These are phyloP conservation scores for Cyclotella kingstonii DNA, from an alignment of 108 stramenopile species.

Conservation along the genomic window DNA sequence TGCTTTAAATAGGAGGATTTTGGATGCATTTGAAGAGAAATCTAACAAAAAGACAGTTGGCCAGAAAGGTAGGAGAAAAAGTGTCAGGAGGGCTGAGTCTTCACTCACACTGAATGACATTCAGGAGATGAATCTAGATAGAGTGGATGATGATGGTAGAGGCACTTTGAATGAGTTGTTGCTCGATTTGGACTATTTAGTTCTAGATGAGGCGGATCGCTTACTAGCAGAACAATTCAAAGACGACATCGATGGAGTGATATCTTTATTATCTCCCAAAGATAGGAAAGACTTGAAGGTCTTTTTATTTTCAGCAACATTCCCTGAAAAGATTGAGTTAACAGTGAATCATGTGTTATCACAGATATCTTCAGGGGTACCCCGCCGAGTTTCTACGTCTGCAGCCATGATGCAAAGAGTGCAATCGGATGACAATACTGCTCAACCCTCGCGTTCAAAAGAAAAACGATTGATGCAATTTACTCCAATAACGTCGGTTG, in stretches of 20 bases:
- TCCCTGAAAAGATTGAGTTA: constrained; percentile 87
- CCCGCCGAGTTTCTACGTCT: constrained; percentile 59
- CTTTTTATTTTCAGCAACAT: constrained; percentile 90
- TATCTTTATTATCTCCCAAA: constrained; percentile 50
- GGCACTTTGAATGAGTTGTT: constrained; percentile 53
- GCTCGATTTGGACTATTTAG: constrained; percentile 59
- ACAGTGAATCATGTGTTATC: constrained; percentile 77
- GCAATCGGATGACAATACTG: constrained; percentile 33
- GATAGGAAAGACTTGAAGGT: constrained; percentile 37
- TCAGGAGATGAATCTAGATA: constrained; percentile 52
- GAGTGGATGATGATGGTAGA: constrained; percentile 56
- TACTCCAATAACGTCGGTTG: constrained; percentile 31
- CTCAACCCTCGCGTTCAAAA: constrained; percentile 19
- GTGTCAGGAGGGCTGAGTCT: constrained; percentile 8
- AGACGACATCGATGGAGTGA: constrained; percentile 67
- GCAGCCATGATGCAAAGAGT: constrained; percentile 43
- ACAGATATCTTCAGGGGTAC: constrained; percentile 54
- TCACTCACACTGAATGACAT: constrained; percentile 56
- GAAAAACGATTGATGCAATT: constrained; percentile 33
- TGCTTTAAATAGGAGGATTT: constrained; percentile 59
- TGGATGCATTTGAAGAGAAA: constrained; percentile 58
- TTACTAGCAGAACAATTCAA: constrained; percentile 77
- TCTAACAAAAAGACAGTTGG: constrained; percentile 4
- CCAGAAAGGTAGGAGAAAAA: constrained; percentile 26
- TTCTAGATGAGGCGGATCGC: constrained; percentile 97